Percentiles rank a stretch among this genome's conserved stretches.
These are phyloP conservation scores for Ceratocystis variospora DNA, from an alignment of 2,329 filamentous ascomycete species.

Conservation along the genomic window DNA sequence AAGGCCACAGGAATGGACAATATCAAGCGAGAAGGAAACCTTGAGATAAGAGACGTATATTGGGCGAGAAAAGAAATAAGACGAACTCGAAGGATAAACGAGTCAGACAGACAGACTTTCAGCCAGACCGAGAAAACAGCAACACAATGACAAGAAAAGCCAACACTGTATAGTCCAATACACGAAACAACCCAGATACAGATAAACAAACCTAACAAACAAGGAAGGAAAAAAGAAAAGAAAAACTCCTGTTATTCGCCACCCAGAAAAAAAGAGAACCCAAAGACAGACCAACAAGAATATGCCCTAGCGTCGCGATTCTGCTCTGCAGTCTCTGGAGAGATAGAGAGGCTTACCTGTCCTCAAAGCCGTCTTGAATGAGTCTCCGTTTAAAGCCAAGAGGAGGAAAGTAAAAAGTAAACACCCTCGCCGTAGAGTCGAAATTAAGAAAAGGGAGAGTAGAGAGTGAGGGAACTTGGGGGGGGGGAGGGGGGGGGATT, in stretches of 20 bases:
- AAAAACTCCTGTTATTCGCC: background rate
- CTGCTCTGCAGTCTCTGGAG: background rate
- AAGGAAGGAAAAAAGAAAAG: background rate
- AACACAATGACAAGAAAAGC: background rate
- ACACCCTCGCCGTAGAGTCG: background rate
- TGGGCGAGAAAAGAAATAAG: background rate
- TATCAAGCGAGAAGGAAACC: too few relatives aligned
- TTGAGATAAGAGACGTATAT: too few relatives aligned
- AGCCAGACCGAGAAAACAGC: background rate
- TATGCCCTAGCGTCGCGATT: too few relatives aligned
- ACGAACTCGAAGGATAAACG: background rate
- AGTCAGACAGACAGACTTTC: background rate
- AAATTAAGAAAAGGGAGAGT: background rate
- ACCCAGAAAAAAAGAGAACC: background rate
- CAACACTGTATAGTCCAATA: background rate
- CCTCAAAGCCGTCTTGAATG: too few relatives aligned
- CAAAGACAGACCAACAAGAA: background rate
- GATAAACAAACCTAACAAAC: background rate
- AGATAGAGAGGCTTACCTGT: background rate
- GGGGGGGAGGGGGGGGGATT: too few relatives aligned
- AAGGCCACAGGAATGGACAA: background rate
- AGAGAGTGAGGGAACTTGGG: background rate
- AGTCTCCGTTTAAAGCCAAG: too few relatives aligned
- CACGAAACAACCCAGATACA: background rate
- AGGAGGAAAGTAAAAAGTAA: background rate